These are phyloP conservation scores for Gaillardinia entomophila DNA, from an alignment of 805 yeast species.

Conservation along the genomic window DNA sequence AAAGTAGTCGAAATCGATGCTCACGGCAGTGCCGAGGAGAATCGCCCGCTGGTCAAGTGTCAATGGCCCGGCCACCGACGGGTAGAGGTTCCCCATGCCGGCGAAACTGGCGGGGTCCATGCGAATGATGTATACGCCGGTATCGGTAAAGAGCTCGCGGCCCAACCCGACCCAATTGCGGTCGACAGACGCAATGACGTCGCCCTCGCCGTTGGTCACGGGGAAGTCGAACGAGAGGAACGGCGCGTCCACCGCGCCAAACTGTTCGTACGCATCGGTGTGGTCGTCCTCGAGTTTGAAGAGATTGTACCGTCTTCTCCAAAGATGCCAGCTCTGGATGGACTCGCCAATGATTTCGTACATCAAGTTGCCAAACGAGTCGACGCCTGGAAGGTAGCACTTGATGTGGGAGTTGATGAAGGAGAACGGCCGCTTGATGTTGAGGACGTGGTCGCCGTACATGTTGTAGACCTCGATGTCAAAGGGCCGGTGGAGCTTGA, in stretches of 20 bases:
- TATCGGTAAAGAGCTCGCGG: conserved; percentile 88
- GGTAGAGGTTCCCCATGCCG: conserved; percentile 50
- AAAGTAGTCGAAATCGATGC: conserved; percentile 94
- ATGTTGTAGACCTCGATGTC: conserved; percentile 65
- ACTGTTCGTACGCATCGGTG: conserved; percentile 58
- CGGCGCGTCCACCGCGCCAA: conserved; percentile 83
- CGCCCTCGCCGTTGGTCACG: conserved; percentile 51
- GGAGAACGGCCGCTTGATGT: conserved; percentile 78
- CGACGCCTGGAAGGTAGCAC: conserved; percentile 55
- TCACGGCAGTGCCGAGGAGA: conserved; percentile 78
- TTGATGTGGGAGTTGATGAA: conserved; percentile 86
- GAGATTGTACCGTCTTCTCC: conserved; percentile 85
- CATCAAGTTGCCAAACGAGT: conserved; percentile 26
- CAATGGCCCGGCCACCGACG: conserved; percentile 47
- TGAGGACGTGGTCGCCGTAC: conserved; percentile 53
- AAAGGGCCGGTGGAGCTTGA: conserved; percentile 82
- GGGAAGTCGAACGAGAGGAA: conserved; percentile 85
- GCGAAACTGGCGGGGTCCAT: conserved; percentile 71
- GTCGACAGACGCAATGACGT: conserved; percentile 70
- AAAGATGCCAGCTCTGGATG: conserved; percentile 89
- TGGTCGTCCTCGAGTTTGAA: conserved; percentile 46
- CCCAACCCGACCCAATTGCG: conserved; percentile 95
- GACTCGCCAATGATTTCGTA: conserved; percentile 70
- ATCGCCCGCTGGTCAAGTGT: conserved; percentile 81
- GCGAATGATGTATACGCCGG: conserved; percentile 84